Evolutionary conservation across 345 rosid species (phyloP), one percentile per base, ranked within the genome.

Genomic region (Durio zibethinus): DNA sequence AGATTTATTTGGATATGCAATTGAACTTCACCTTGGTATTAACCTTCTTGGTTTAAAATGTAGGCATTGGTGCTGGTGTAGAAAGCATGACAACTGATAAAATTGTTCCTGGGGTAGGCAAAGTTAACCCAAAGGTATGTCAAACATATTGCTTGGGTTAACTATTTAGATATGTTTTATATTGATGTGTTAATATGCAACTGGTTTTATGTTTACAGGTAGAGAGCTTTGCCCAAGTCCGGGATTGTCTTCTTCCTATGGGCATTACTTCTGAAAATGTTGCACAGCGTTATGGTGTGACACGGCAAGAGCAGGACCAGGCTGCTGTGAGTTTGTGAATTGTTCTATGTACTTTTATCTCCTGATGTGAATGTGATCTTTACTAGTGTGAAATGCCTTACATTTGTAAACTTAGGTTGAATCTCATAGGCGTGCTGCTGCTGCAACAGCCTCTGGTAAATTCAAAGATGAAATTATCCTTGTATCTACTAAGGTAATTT

Each of bases 231-330:
- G 83, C 85, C 0, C 88, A 88, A 85, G 94, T 97, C 31, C 88
- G 92, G 29, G 97, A 96, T 72, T 96, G 98, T 85, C 94, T 96
- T 83, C 97, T 96, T 81, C 98, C 98, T 20, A 92, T 96, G 98
- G 99, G 99, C 9, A 82, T 93, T 48, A 96, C 98, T 79, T 93
- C 98, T 69, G 99, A 96, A 88, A 96, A 92, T 82, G 99, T 96
- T 75, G 98, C 99, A 48, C 83, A 88, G 70, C 88, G 90, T n/a
- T 96, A 76, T 18, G 94, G 97, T 21, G 82, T 96, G 70, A 92
- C 99, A 73, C 87, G 98, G 50, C 83, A 84, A 83, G 99, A 96
- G 68, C 99, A 96, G 83, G 99, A 96, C 78, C 86, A 84, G 85
- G 97, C 98, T 79, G 93, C 98, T 35, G 98, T 96, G 73, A 84